These are phyloP conservation scores for Neopestalotiopsis clavispora DNA, from an alignment of 2,329 filamentous ascomycete species.

Conservation along the genomic window DNA sequence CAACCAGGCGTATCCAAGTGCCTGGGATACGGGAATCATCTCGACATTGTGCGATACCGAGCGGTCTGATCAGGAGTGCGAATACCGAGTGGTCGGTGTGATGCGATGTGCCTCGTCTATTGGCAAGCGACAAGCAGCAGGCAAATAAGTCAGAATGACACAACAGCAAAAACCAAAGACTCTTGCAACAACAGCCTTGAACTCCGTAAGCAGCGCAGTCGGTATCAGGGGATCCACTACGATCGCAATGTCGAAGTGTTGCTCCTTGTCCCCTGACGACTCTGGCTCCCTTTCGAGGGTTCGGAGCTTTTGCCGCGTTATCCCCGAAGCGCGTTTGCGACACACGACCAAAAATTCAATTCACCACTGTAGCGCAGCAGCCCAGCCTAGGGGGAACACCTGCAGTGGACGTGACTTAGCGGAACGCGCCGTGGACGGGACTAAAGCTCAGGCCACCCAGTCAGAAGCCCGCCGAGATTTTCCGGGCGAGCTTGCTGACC, in stretches of 20 bases:
- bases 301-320: not conserved
- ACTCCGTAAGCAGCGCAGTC: not conserved
- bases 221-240: not conserved
- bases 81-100: not conserved
- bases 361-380: not conserved
- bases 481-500: conserved; percentile 4
- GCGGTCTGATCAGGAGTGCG: not conserved
- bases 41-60: conserved; percentile 21
- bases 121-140: not conserved
- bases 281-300: not conserved
- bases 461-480: conserved; percentile 11
- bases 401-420: not conserved
- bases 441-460: conserved; percentile 1
- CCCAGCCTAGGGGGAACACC: not conserved
- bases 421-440: not conserved
- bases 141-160: not conserved
- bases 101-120: not conserved
- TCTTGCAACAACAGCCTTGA: not conserved
- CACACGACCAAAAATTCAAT: not conserved
- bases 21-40: conserved; percentile 32
- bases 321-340: not conserved
- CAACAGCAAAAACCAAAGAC: not conserved
- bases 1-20: conserved; percentile 52
- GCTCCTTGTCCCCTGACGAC: not conserved
- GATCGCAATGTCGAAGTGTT: not conserved